A percentile compares a stretch with the other conserved stretches of the same genome.
Conservation (phyloP, 208 protist species). For the Naegleria lovaniensis region DNA sequence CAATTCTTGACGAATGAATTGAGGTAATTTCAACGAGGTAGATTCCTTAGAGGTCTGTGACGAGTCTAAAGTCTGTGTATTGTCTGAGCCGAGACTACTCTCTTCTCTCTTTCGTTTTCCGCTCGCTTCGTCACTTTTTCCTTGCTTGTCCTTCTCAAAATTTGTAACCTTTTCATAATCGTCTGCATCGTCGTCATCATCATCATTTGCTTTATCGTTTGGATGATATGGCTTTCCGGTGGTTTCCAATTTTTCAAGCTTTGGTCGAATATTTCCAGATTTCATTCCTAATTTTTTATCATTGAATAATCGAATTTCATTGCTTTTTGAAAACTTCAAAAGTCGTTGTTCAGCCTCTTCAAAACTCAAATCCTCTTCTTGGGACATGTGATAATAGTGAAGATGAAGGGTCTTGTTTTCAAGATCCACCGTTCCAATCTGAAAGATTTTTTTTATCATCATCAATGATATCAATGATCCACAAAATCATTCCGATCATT, state of each 20-base stretch:
- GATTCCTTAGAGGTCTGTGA: not conserved
- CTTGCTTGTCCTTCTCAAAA: not conserved
- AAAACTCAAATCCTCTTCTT: no score
- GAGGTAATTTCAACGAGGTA: not conserved
- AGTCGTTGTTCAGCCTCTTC: not conserved
- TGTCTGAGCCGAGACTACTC: not conserved
- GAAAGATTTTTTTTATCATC: not conserved
- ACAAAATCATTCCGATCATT: no score
- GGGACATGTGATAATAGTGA: not conserved
- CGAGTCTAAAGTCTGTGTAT: not conserved
- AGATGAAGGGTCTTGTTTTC: not conserved
- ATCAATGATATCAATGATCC: no score
- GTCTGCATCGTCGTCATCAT: not conserved
- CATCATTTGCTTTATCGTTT: not conserved
- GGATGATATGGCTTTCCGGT: not conserved
- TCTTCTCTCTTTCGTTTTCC: not conserved
- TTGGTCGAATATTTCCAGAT: not conserved
- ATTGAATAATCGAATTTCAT: not conserved
- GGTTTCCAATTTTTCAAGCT: not conserved
- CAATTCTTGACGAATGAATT: not conserved
- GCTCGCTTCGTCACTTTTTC: not conserved
- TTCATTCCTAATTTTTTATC: not conserved
- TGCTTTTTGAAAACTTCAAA: not conserved
- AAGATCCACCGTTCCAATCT: not conserved
- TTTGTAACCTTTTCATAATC: not conserved